Evolutionary conservation across 139 green algal genomes (phyloP), one percentile per base, ranked within the genome.

Genomic region (Penium margaritaceum): DNA sequence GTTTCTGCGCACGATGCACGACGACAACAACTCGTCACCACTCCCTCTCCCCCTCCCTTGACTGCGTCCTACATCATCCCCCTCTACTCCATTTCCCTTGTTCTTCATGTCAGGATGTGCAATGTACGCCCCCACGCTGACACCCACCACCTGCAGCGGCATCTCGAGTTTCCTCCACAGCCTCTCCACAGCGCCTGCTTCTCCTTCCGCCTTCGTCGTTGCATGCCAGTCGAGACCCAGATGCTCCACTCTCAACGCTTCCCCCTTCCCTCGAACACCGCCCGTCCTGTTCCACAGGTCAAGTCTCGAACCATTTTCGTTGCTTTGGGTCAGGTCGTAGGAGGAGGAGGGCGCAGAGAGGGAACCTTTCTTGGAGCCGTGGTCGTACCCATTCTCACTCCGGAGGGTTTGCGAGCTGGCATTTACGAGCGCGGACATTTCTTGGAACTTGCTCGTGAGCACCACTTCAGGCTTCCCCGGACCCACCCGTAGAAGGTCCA

Each of bases 221-320:
- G 90, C 91, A 78, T 99, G 94, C 94, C 94, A 99, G 86, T 99
- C 94, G 65, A 96, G 94, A 75, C 91, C 92, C 32, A 88, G 33
- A 27, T 92, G 68, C 4, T 41, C 17, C n/a, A 88, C 21, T 24
- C 55, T 62, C 29, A n/a, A n/a, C n/a, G n/a, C n/a, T n/a, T n/a
- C n/a, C n/a, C n/a, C n/a, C n/a, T n/a, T n/a, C n/a, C n/a, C n/a
- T n/a, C n/a, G n/a, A n/a, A n/a, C n/a, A n/a, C n/a, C n/a, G n/a
- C n/a, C n/a, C n/a, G n/a, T n/a, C n/a, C n/a, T n/a, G n/a, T n/a
- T n/a, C n/a, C n/a, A n/a, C n/a, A n/a, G n/a, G n/a, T n/a, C n/a
- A n/a, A n/a, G n/a, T n/a, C n/a, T n/a, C n/a, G n/a, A n/a, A n/a
- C n/a, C n/a, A n/a, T n/a, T n/a, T n/a, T n/a, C n/a, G n/a, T n/a